phyloP scores from a whole-genome alignment of 2,329 filamentous ascomycete species.

The Sporothrix pallida region DNA sequence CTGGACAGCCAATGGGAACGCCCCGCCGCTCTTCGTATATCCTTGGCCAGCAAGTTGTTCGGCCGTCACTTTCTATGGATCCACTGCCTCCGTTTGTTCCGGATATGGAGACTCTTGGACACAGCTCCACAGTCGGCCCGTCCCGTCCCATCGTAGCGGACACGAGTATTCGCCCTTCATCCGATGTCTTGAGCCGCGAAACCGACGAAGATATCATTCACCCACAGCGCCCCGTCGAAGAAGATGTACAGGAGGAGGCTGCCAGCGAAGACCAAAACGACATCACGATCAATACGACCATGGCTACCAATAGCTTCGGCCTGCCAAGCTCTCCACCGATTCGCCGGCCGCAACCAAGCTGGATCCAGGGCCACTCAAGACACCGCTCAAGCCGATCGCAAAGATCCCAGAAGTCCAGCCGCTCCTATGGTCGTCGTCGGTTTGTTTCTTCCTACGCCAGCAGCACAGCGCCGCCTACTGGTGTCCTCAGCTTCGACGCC shows the following conservation, averaged over 20 bases:
- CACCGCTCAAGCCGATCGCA: slow-evolving; percentile 57
- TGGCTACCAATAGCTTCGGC: slow-evolving; percentile 22
- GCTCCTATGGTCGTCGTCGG: slow-evolving; percentile 59
- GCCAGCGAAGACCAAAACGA: slow-evolving; percentile 26
- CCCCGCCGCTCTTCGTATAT: slow-evolving; percentile 63
- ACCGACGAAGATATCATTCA: slow-evolving; percentile 43
- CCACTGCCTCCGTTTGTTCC: slow-evolving; percentile 56
- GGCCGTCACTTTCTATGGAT: slow-evolving; percentile 47
- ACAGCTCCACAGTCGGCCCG: slow-evolving; percentile 1
- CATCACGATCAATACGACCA: neutral
- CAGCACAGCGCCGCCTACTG: slow-evolving; percentile 56
- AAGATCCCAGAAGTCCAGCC: slow-evolving; percentile 52
- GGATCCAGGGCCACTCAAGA: slow-evolving; percentile 50
- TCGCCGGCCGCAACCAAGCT: slow-evolving; percentile 45
- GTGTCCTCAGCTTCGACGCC: slow-evolving; percentile 66
- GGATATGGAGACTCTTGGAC: slow-evolving; percentile 52
- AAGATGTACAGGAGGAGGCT: slow-evolving; percentile 23
- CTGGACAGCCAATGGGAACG: slow-evolving; percentile 52
- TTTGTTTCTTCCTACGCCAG: slow-evolving; percentile 69
- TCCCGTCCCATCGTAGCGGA: neutral
- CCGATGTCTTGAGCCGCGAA: slow-evolving; percentile 37
- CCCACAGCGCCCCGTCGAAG: slow-evolving; percentile 44
- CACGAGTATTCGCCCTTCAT: slow-evolving; percentile 2
- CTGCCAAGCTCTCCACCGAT: slow-evolving; percentile 36
- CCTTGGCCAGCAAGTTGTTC: slow-evolving; percentile 54